Percentiles rank a stretch among this genome's conserved stretches.
Evolutionary conservation across 345 rosid genomes (phyloP).

Genomic region (Abelmoschus esculentus): DNA sequence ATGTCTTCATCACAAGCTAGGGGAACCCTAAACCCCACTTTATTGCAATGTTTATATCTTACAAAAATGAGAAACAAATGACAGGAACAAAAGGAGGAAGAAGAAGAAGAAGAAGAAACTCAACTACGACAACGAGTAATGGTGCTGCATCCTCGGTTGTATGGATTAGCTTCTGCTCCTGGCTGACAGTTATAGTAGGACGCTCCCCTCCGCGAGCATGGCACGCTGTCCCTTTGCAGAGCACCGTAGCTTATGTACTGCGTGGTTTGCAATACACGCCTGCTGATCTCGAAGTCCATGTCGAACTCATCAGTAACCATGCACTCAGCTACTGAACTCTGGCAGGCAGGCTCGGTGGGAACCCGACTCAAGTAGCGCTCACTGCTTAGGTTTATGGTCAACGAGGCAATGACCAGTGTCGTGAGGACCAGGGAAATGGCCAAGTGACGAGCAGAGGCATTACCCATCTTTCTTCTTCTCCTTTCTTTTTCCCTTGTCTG

Average conservation of each 20-base stretch:
- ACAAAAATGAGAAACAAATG: constrained; percentile 4
- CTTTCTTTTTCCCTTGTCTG: constrained; percentile 2
- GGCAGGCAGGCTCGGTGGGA: constrained; percentile 5
- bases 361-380: too few relatives aligned
- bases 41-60: constrained; percentile 1
- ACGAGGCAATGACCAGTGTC: constrained; percentile 19
- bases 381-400: neutral
- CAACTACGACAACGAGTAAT: constrained; percentile 66
- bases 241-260: constrained; percentile 70
- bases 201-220: constrained; percentile 75
- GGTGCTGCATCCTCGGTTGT: constrained; percentile 64
- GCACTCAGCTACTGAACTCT: constrained; percentile 54
- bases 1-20: neutral
- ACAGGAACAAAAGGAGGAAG: neutral
- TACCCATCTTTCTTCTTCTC: constrained; percentile 31
- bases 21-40: neutral
- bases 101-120: constrained; percentile 5
- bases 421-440: constrained; percentile 17
- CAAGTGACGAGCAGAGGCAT: constrained; percentile 20
- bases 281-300: constrained; percentile 50
- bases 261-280: constrained; percentile 56
- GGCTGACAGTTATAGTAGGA: constrained; percentile 77
- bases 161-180: constrained; percentile 75
- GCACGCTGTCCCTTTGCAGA: constrained; percentile 54
- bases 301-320: constrained; percentile 34